Percentiles rank a stretch among this genome's conserved stretches.
These are phyloP conservation scores for Euphorbia lathyris DNA, from an alignment of 345 rosid species.

Conservation along the genomic window DNA sequence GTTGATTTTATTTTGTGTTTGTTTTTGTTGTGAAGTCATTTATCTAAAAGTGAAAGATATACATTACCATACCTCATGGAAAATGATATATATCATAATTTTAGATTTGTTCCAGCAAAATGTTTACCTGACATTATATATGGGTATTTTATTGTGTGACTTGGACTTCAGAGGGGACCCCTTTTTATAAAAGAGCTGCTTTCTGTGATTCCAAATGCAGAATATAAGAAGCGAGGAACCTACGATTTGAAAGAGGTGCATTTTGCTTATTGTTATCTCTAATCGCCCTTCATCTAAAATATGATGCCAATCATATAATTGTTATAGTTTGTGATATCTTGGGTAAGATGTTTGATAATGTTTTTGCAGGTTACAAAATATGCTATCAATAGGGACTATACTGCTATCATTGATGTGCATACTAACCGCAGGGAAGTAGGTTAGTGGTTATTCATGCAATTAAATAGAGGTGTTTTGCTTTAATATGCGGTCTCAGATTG, in stretches of 20 bases:
- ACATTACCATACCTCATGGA: neutral
- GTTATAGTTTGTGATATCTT: neutral
- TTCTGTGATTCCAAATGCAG: conserved; percentile 78
- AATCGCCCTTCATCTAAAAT: neutral
- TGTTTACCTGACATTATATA: conserved; percentile 8
- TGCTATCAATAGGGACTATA: conserved; percentile 74
- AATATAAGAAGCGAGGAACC: conserved; percentile 79
- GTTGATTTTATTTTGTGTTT: neutral
- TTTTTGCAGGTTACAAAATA: conserved; percentile 71
- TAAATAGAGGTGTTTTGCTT: neutral
- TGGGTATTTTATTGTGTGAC: conserved; percentile 2
- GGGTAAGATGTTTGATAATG: neutral
- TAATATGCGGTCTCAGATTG: neutral
- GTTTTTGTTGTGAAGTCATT: neutral
- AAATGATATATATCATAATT: neutral
- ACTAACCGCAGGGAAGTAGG: conserved; percentile 92
- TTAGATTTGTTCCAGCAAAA: neutral
- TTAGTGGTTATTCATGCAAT: conserved; percentile 25
- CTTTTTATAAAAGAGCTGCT: conserved; percentile 73
- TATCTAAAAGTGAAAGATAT: too few relatives aligned
- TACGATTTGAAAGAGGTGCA: conserved; percentile 85
- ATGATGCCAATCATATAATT: neutral
- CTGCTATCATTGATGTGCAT: conserved; percentile 79
- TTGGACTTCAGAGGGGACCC: conserved; percentile 70
- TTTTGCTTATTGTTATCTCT: neutral